These are phyloP conservation scores for Aspergillus arachidicola DNA, from an alignment of 2,329 filamentous ascomycete genomes.

Conservation along the genomic window DNA sequence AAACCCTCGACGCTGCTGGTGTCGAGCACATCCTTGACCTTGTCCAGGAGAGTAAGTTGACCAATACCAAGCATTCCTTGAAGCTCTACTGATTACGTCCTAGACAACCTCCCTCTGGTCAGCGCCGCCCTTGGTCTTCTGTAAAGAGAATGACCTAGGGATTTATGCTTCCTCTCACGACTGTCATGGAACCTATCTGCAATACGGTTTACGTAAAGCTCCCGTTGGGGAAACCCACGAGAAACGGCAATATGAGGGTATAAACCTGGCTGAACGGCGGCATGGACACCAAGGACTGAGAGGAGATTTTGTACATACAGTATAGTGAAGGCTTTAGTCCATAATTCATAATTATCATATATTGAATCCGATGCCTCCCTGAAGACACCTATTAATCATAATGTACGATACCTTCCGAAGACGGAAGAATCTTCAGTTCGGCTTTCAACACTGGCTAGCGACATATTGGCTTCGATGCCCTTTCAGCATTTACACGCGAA, in stretches of 20 bases:
- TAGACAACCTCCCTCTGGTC: constrained; percentile 1
- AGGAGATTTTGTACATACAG: neutral
- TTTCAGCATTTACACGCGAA: too few species aligned
- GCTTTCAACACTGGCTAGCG: neutral
- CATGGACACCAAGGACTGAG: neutral
- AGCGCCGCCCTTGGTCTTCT: neutral
- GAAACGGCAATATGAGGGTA: constrained; percentile 8
- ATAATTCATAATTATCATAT: neutral
- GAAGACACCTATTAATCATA: too few species aligned
- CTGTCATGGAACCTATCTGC: neutral
- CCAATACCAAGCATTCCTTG: neutral
- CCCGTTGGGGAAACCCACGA: constrained; percentile 2
- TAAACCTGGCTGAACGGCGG: neutral
- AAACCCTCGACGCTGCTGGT: constrained; percentile 14
- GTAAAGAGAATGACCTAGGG: neutral
- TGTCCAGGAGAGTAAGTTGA: constrained; percentile 15
- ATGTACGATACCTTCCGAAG: neutral
- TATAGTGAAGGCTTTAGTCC: neutral
- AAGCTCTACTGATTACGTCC: neutral
- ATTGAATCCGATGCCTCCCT: neutral
- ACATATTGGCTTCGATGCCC: neutral
- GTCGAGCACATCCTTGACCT: constrained; percentile 16
- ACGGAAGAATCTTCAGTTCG: neutral
- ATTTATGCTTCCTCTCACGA: constrained; percentile 5
- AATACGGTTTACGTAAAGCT: constrained; percentile 9